Percentiles rank a stretch among this genome's conserved stretches.
Evolutionary conservation across 352 stramenopile species (phyloP).

Genomic region (Phytophthora ramorum): DNA sequence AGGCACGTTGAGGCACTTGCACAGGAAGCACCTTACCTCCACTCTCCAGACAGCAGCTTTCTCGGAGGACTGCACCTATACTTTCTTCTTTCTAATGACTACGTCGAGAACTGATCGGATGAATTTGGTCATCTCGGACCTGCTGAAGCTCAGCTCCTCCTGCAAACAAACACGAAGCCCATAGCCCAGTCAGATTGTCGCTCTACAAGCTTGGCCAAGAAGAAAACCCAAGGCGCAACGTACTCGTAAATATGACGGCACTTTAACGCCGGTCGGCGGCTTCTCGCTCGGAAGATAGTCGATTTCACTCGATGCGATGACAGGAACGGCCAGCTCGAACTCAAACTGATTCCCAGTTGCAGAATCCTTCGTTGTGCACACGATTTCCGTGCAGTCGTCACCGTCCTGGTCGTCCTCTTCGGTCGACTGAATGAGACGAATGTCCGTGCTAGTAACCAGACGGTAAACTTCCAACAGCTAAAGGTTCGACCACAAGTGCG

Average conservation of each 20-base stretch:
- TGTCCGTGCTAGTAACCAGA: slow-evolving; percentile 78
- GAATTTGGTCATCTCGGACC: slow-evolving; percentile 85
- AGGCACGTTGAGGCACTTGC: slow-evolving; percentile 12
- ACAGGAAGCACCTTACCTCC: slow-evolving; percentile 4
- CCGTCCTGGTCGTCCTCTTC: slow-evolving; percentile 61
- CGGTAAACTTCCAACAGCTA: slow-evolving; percentile 84
- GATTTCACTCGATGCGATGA: slow-evolving; percentile 71
- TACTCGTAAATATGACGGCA: slow-evolving; percentile 81
- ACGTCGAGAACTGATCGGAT: slow-evolving; percentile 84
- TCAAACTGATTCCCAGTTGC: slow-evolving; percentile 70
- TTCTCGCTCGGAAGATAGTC: slow-evolving; percentile 81
- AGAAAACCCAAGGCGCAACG: slow-evolving; percentile 13
- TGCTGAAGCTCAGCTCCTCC: slow-evolving; percentile 85
- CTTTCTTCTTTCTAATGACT: slow-evolving; percentile 80
- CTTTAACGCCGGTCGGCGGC: slow-evolving; percentile 53
- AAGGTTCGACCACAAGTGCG: slow-evolving; percentile 3
- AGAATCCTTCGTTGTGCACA: slow-evolving; percentile 73
- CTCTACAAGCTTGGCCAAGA: neutral
- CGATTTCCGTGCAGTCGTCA: slow-evolving; percentile 68
- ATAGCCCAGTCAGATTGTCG: neutral
- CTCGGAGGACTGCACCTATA: slow-evolving; percentile 22
- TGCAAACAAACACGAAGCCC: slow-evolving; percentile 19
- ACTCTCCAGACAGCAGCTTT: slow-evolving; percentile 9
- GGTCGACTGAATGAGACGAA: slow-evolving; percentile 69
- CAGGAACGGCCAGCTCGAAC: slow-evolving; percentile 79